These are phyloP conservation scores for Candida coquimbonensis DNA, from an alignment of 805 yeast genomes.

Conservation along the genomic window DNA sequence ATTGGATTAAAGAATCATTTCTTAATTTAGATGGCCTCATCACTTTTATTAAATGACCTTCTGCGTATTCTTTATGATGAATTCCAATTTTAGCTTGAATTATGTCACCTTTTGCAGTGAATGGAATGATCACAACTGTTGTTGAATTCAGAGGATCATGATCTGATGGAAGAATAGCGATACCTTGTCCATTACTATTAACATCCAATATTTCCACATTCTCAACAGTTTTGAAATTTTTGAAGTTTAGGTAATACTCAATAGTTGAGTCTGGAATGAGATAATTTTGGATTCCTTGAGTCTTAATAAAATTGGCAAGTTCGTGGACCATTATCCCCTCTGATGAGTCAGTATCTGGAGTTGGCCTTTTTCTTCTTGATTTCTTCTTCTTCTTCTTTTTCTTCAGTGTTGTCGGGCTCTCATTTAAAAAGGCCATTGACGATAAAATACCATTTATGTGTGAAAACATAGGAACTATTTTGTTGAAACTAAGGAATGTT, in stretches of 20 bases:
- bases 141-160: constrained; percentile 27
- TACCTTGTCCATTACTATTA: constrained; percentile 74
- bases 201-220: constrained; percentile 44
- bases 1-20: constrained; percentile 49
- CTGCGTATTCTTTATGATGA: constrained; percentile 65
- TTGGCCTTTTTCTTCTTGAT: neutral
- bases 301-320: neutral
- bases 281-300: neutral
- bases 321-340: constrained; percentile 7
- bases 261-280: constrained; percentile 4
- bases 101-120: constrained; percentile 75
- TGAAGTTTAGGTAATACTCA: constrained; percentile 1
- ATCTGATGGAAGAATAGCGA: constrained; percentile 62
- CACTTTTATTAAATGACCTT: constrained; percentile 60
- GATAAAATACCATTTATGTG: neutral
- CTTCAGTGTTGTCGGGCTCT: neutral
- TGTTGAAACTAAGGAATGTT: neutral
- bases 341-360: constrained; percentile 6
- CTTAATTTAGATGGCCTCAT: constrained; percentile 35
- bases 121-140: constrained; percentile 74
- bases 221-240: constrained; percentile 23
- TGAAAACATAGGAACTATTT: constrained; percentile 22
- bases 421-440: too few species aligned
- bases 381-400: constrained; percentile 1
- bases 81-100: constrained; percentile 64